Evolutionary conservation across 306 rosid species (phyloP).

Genomic region (Lagenaria siceraria): DNA sequence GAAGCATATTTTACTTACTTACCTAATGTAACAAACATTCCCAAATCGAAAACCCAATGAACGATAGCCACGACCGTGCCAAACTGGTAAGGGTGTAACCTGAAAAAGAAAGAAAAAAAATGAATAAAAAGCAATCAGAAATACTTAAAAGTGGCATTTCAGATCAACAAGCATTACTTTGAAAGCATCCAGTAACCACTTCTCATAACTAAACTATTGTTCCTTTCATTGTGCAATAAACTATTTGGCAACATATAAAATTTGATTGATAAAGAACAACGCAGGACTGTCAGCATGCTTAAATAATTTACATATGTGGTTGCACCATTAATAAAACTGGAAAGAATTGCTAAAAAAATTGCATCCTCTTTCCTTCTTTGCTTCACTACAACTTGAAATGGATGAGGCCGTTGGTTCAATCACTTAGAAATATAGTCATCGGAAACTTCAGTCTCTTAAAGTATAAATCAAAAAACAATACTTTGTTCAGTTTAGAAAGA

Average conservation of each 20-base stretch:
- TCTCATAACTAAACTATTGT: background rate
- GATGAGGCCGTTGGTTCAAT: background rate
- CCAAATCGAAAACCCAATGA: constrained; percentile 93
- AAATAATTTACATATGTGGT: background rate
- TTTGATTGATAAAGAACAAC: background rate
- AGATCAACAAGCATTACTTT: background rate
- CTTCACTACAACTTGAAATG: background rate
- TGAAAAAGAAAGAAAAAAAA: constrained; percentile 19
- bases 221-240: background rate
- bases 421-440: background rate
- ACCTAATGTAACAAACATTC: constrained; percentile 88
- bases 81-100: constrained; percentile 86
- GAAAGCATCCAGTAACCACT: background rate
- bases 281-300: background rate
- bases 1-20: constrained; percentile 32
- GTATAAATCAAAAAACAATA: background rate
- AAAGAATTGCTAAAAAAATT: background rate
- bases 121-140: background rate
- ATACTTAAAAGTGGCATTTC: background rate
- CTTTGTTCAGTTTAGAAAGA: background rate
- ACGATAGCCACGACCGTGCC: constrained; percentile 83
- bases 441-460: background rate
- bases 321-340: background rate
- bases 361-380: background rate
- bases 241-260: background rate